Conservation (phyloP, 148 eudicot species). For the Euryodendron excelsum region DNA sequence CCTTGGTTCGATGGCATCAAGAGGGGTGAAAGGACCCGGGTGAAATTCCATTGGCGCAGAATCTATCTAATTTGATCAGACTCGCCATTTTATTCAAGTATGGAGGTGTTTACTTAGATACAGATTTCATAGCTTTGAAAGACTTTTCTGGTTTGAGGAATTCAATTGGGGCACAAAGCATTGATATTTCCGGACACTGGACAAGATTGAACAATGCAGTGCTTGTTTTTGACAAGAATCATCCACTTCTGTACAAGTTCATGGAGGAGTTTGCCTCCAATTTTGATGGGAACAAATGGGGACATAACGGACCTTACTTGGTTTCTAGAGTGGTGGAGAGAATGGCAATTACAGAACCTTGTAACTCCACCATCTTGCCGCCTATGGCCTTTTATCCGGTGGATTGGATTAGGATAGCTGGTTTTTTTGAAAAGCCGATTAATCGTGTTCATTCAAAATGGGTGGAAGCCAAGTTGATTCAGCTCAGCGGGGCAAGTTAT, state of each 20-base stretch:
- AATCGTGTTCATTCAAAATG: conserved; percentile 27
- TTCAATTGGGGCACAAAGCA: conserved; percentile 57
- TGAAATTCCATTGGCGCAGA: conserved; percentile 57
- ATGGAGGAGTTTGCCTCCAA: conserved; percentile 53
- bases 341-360: not conserved
- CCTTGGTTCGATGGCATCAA: conserved; percentile 50
- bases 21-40: conserved; percentile 53
- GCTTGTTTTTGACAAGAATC: conserved; percentile 55
- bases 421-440: conserved; percentile 30
- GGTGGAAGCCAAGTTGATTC: conserved; percentile 33
- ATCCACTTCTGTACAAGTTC: conserved; percentile 68
- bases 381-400: conserved; percentile 63
- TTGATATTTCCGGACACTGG: conserved; percentile 35
- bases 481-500: conserved; percentile 30
- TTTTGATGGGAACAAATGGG: conserved; percentile 73
- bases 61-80: conserved; percentile 59
- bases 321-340: conserved; percentile 47
- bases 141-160: conserved; percentile 47
- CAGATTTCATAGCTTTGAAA: conserved; percentile 54
- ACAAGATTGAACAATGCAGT: conserved; percentile 64
- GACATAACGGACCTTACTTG: conserved; percentile 68
- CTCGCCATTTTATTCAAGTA: conserved; percentile 61
- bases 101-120: conserved; percentile 69
- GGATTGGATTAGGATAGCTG: conserved; percentile 36
- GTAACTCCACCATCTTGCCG: conserved; percentile 47